These are phyloP conservation scores for Xerocomus brunneocitrinus DNA, from an alignment of 768 basidiomycete species.

Conservation along the genomic window DNA sequence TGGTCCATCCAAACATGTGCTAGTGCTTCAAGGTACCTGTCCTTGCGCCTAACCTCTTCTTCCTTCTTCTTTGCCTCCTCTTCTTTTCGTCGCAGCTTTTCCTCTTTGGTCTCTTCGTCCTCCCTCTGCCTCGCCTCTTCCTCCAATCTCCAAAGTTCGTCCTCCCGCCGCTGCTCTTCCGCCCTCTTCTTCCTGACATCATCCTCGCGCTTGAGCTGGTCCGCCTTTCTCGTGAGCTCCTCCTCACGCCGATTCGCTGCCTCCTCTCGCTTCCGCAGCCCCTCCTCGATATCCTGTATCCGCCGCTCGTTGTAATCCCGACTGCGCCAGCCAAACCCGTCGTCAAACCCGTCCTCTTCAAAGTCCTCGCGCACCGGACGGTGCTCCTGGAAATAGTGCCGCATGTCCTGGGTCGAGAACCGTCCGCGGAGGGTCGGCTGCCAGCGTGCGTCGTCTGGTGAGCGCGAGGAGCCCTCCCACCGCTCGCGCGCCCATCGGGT, in stretches of 20 bases:
- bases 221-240: slow-evolving; percentile 32
- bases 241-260: slow-evolving; percentile 33
- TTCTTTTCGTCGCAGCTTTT: slow-evolving; percentile 29
- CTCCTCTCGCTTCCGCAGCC: slow-evolving; percentile 30
- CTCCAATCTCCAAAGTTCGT: slow-evolving; percentile 21
- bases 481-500: too few relatives aligned
- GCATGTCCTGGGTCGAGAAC: slow-evolving; percentile 31
- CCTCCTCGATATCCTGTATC: slow-evolving; percentile 31
- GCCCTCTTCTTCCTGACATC: slow-evolving; percentile 21
- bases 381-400: slow-evolving; percentile 17
- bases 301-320: slow-evolving; percentile 30
- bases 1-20: too few relatives aligned
- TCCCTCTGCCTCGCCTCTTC: slow-evolving; percentile 25
- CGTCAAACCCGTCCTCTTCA: slow-evolving; percentile 29
- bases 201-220: slow-evolving; percentile 32
- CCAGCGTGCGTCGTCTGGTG: slow-evolving; percentile 28
- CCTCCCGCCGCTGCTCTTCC: slow-evolving; percentile 29
- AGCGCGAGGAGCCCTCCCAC: slow-evolving; percentile 19
- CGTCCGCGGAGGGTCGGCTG: slow-evolving; percentile 22
- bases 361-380: slow-evolving; percentile 23
- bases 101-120: slow-evolving; percentile 26
- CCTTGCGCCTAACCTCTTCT: slow-evolving; percentile 29
- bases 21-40: background rate
- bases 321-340: slow-evolving; percentile 25
- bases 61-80: slow-evolving; percentile 28